phyloP scores from a whole-genome alignment of 2,329 filamentous ascomycete species.

The Orbilia oligospora region DNA sequence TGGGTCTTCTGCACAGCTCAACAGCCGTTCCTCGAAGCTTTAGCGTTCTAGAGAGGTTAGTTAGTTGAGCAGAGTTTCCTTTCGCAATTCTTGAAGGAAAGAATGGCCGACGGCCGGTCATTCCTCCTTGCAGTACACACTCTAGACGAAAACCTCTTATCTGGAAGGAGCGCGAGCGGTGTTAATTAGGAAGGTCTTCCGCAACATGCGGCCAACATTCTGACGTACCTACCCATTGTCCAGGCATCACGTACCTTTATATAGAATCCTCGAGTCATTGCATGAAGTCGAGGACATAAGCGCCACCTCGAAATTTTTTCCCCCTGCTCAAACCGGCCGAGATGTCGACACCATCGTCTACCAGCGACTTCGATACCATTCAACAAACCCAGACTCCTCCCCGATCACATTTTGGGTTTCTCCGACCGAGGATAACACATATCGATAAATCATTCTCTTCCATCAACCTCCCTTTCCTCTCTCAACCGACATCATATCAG shows the following conservation, averaged over 20 bases:
- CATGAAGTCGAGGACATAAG: not conserved
- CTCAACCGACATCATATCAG: slow-evolving; percentile 32
- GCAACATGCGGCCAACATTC: not conserved
- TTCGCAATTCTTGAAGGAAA: slow-evolving; percentile 19
- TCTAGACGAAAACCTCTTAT: slow-evolving; percentile 4
- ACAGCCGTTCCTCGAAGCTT: not conserved
- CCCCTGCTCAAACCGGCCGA: not conserved
- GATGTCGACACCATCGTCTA: slow-evolving; percentile 36
- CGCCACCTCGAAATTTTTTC: not conserved
- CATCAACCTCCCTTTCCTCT: slow-evolving; percentile 42
- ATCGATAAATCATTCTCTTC: slow-evolving; percentile 36
- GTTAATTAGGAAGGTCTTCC: slow-evolving; percentile 16
- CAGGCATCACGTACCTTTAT: slow-evolving; percentile 1
- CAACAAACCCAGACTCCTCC: slow-evolving; percentile 26
- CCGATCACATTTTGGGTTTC: slow-evolving; percentile 34
- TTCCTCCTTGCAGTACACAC: not conserved
- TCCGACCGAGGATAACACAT: slow-evolving; percentile 41
- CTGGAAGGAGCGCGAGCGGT: not conserved
- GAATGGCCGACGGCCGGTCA: slow-evolving; percentile 3
- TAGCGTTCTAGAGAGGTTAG: not conserved
- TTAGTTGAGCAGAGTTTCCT: not conserved
- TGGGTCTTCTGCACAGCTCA: slow-evolving; percentile 9
- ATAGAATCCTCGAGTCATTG: slow-evolving; percentile 4
- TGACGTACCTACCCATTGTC: not conserved
- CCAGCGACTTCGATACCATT: slow-evolving; percentile 24